These are phyloP conservation scores for Globisporangium paroecandrum DNA, from an alignment of 352 stramenopile species.

Conservation along the genomic window DNA sequence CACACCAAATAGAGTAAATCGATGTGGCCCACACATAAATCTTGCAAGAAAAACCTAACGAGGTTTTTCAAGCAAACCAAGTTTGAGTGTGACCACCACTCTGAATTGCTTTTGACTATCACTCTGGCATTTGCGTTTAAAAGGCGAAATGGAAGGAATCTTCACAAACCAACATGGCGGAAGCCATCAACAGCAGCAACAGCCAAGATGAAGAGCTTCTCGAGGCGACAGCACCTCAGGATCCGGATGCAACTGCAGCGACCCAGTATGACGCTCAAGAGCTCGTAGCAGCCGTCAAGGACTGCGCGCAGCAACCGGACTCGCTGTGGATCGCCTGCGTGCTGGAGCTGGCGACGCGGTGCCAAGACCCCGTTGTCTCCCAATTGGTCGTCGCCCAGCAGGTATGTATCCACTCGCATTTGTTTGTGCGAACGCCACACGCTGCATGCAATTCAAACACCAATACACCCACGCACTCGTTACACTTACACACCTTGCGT, in stretches of 20 bases:
- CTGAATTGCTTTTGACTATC: background rate
- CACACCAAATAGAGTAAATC: background rate
- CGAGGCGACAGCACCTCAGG: background rate
- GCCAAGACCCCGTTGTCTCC: background rate
- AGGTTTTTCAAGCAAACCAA: background rate
- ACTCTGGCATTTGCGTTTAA: background rate
- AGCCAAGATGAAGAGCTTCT: background rate
- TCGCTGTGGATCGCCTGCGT: conserved; percentile 11
- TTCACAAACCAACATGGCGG: background rate
- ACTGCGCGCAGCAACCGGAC: background rate
- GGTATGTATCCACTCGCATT: background rate
- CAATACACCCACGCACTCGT: background rate
- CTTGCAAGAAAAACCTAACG: background rate
- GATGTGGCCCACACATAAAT: background rate
- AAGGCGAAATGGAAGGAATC: background rate
- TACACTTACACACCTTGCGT: background rate
- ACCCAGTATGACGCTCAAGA: background rate
- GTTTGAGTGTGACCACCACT: background rate
- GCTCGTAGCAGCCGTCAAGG: background rate
- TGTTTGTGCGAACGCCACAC: background rate
- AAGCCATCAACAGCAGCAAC: background rate
- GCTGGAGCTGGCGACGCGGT: conserved; percentile 11
- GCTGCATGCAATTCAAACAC: background rate
- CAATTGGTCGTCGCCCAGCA: conserved; percentile 7
- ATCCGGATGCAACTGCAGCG: background rate